Conservation (phyloP, 257 asterid species). For the Cruciata laevipes region DNA sequence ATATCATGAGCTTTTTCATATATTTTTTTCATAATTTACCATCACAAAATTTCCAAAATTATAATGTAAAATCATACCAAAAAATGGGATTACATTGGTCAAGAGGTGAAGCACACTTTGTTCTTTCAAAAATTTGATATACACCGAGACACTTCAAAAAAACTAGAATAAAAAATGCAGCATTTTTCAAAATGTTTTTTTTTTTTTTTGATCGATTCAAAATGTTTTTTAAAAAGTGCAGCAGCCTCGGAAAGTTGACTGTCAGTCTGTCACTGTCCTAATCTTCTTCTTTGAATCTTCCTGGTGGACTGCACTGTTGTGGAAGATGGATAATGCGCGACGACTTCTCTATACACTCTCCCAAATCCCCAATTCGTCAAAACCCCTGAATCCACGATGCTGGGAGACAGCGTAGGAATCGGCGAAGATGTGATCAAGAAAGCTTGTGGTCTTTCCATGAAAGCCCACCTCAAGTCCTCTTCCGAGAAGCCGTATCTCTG, state of each 20-base stretch:
- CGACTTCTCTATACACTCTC: background rate
- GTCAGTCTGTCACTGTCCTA: background rate
- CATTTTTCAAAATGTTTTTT: too few species aligned
- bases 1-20: too few species aligned
- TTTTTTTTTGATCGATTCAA: too few species aligned
- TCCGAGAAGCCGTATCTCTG: slow-evolving; percentile 43
- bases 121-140: too few species aligned
- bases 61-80: too few species aligned
- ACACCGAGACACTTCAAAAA: too few species aligned
- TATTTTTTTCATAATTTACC: too few species aligned
- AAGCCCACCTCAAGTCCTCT: slow-evolving; percentile 48
- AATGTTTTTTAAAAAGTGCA: background rate
- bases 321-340: slow-evolving; percentile 1
- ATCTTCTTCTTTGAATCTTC: background rate
- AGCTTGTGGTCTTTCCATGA: slow-evolving; percentile 52
- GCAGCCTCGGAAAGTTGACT: slow-evolving; percentile 1
- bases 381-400: slow-evolving; percentile 22
- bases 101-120: too few species aligned
- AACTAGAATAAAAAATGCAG: too few species aligned
- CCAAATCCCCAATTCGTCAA: background rate
- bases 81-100: too few species aligned
- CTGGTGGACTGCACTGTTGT: background rate
- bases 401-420: slow-evolving; percentile 42
- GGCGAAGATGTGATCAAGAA: slow-evolving; percentile 51
- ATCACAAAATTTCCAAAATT: too few species aligned